phyloP scores from a whole-genome alignment of 1,284 basidiomycete genomes.

The Veloporphyrellus conicus region DNA sequence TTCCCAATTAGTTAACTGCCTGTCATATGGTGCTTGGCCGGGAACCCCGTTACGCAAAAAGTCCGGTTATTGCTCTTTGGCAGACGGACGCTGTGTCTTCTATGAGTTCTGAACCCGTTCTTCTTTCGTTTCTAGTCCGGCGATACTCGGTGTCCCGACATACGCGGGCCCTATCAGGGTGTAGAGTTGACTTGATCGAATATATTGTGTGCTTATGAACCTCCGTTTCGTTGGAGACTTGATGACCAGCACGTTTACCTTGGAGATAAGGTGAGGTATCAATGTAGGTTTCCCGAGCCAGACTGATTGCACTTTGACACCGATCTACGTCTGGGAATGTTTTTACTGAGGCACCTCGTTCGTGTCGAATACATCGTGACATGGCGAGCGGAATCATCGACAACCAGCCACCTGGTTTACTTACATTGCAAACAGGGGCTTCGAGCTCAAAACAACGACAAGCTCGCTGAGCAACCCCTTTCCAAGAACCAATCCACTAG shows the following conservation, averaged over 20 bases:
- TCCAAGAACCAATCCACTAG: too few species aligned
- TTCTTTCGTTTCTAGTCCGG: constrained; percentile 3
- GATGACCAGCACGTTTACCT: neutral
- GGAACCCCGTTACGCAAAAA: neutral
- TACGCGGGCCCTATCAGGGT: constrained; percentile 4
- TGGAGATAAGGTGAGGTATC: neutral
- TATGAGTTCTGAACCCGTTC: neutral
- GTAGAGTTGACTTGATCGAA: neutral
- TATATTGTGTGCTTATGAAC: neutral
- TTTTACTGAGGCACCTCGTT: too few species aligned
- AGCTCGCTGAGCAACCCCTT: too few species aligned
- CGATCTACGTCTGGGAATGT: too few species aligned
- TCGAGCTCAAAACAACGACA: too few species aligned
- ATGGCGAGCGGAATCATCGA: too few species aligned
- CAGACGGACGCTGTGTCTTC: neutral
- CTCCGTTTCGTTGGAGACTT: too few species aligned
- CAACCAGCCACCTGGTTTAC: too few species aligned
- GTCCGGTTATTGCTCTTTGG: neutral
- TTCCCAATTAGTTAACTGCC: constrained; percentile 17
- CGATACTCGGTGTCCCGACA: constrained; percentile 5
- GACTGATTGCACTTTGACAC: too few species aligned
- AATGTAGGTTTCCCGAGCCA: neutral
- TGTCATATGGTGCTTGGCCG: constrained; percentile 1
- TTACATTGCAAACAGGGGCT: too few species aligned
- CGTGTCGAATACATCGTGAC: too few species aligned